phyloP scores from a whole-genome alignment of 2,329 filamentous ascomycete species.

The Arthrobotrys pseudoclavata region DNA sequence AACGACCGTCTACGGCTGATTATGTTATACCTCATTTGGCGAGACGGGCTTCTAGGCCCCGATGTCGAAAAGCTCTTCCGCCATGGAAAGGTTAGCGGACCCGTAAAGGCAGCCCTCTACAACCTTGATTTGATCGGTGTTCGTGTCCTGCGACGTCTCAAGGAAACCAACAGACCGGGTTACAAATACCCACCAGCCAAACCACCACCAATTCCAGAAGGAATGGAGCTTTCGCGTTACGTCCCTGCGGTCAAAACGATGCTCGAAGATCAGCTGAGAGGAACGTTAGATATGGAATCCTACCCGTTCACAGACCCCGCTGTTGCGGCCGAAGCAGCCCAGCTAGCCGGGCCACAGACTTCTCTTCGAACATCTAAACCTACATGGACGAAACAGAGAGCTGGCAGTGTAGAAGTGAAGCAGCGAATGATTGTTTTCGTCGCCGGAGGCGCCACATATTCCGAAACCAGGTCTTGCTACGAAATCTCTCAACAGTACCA shows the following conservation, averaged over 20 bases:
- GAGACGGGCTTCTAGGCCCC: conserved; percentile 84
- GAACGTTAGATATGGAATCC: conserved; percentile 74
- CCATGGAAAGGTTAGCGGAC: conserved; percentile 82
- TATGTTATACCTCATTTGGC: conserved; percentile 85
- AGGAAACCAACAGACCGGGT: conserved; percentile 74
- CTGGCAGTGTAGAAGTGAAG: conserved; percentile 81
- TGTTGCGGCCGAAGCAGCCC: conserved; percentile 72
- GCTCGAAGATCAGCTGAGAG: conserved; percentile 79
- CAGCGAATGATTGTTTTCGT: conserved; percentile 95
- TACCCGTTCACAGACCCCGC: conserved; percentile 83
- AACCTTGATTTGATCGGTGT: conserved; percentile 88
- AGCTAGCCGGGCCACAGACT: conserved; percentile 73
- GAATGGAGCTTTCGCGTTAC: conserved; percentile 88
- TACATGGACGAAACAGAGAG: conserved; percentile 89
- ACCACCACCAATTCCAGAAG: conserved; percentile 74
- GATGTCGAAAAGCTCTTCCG: conserved; percentile 87
- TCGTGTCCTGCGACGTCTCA: conserved; percentile 78
- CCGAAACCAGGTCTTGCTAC: conserved; percentile 89
- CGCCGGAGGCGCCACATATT: conserved; percentile 94
- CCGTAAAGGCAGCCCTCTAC: conserved; percentile 78
- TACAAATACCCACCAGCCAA: conserved; percentile 64
- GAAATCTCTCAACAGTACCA: conserved; percentile 80
- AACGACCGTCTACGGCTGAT: conserved; percentile 85
- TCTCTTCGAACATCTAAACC: conserved; percentile 92
- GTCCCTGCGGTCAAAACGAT: conserved; percentile 85